Base-by-base conservation (phyloP, 768 basidiomycete genomes). In the Mrakia frigida region DNA sequence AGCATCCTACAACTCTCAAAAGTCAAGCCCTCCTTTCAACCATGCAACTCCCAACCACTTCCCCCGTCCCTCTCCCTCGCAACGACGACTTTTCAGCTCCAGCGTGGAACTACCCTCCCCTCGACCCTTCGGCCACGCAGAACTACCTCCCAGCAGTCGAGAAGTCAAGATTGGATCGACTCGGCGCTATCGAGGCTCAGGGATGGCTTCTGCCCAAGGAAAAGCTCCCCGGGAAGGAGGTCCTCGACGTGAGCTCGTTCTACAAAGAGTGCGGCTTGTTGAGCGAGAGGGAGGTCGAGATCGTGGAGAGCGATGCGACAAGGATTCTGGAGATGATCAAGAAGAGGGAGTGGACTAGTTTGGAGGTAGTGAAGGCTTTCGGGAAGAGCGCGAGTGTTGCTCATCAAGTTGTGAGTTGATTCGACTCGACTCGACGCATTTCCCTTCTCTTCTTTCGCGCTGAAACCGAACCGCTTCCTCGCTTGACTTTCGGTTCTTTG, bases 301-400 rank as follows among this genome's bases (percentile, higher is more conserved):
- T 69, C 23, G 68, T 69, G 23, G 68, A 69, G 41, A 69, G 68
- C 39, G 68, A 69, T 5, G 68, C 68, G 21, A 39, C 39, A 2
- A 50, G 39, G 18, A 81, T 92, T 4, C 83, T 92, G 46, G 77
- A 83, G 31, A 89, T 87, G 46, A 83, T 93, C 23, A 87, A 87
- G 16, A 83, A 80, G 1, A 86, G 86, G 4, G 82, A 84, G 65
- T 92, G 89, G 89, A 86, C 90, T 0, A 84, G 90, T 2, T 87
- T 91, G 2, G 87, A 88, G 28, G 91, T 92, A 2, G 90, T 89
- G 0, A 88, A 85, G 0, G 90, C 92, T 0, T 93, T 90, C 82
- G 88, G 87, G 79, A 92, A 92, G 82, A 85, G 91, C 56, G 92
- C 92, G 0, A 87, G 91, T 60, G 82, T 94, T 59, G 92, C 92